Conservation (phyloP, 371 early-diverging fungal genomes). For the Basidiobolus meristosporus region DNA sequence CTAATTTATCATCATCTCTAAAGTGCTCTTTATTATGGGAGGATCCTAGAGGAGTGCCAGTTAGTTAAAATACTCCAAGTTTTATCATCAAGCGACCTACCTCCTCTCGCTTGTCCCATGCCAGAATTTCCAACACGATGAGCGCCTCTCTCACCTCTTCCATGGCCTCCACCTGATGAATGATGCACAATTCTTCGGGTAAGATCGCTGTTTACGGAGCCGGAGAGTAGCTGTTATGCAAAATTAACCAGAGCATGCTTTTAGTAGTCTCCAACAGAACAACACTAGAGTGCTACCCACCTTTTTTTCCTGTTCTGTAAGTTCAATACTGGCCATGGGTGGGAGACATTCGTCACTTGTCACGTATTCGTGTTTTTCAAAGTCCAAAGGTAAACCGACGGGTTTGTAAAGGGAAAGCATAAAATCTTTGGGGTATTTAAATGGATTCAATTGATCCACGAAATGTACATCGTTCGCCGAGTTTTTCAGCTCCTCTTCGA, state of each 20-base stretch:
- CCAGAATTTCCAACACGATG: conserved; percentile 3
- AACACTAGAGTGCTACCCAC: no score
- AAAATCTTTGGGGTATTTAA: conserved; percentile 57
- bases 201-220: conserved; percentile 26
- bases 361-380: conserved; percentile 51
- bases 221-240: conserved; percentile 17
- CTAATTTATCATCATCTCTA: no score
- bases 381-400: conserved; percentile 33
- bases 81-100: no score
- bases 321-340: conserved; percentile 39
- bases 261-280: no score
- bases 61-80: no score
- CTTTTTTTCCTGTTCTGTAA: conserved; percentile 48
- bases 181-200: conserved; percentile 13
- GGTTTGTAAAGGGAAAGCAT: conserved; percentile 59
- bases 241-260: no score
- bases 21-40: no score
- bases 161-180: conserved; percentile 3
- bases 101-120: not conserved
- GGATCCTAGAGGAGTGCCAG: no score
- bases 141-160: not conserved
- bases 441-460: conserved; percentile 9
- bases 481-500: no score
- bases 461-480: no score
- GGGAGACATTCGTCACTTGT: conserved; percentile 31